Evolutionary conservation across 2,329 filamentous ascomycete species (phyloP).

Genomic region (Escovopsis sp.): DNA sequence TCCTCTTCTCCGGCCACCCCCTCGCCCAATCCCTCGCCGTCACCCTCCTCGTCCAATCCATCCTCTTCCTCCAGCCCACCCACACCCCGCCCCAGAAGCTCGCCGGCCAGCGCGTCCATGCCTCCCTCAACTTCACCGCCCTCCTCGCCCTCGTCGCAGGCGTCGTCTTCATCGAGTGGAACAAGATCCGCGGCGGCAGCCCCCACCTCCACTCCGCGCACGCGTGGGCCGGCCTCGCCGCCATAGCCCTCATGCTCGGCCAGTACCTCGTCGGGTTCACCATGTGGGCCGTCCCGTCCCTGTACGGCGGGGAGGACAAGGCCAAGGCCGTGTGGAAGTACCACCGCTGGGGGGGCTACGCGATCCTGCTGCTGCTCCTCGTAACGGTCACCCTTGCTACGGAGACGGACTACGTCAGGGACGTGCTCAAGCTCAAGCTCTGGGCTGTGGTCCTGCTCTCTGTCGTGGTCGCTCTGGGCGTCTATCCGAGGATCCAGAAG

Average conservation of each 20-base stretch:
- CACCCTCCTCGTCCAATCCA: constrained; percentile 61
- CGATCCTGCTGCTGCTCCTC: constrained; percentile 53
- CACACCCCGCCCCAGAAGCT: constrained; percentile 60
- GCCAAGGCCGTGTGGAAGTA: constrained; percentile 85
- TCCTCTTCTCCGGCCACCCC: constrained; percentile 80
- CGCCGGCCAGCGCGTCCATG: constrained; percentile 46
- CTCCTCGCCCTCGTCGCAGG: constrained; percentile 47
- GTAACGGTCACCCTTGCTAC: constrained; percentile 62
- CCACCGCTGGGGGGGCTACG: constrained; percentile 65
- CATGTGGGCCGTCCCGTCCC: constrained; percentile 57
- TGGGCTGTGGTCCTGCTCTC: constrained; percentile 59
- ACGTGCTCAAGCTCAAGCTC: constrained; percentile 53
- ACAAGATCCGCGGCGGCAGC: constrained; percentile 57
- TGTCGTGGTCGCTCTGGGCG: constrained; percentile 51
- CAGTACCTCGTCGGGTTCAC: constrained; percentile 72
- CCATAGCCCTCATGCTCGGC: constrained; percentile 51
- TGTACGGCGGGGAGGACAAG: constrained; percentile 66
- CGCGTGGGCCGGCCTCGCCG: constrained; percentile 65
- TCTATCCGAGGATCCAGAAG: constrained; percentile 66
- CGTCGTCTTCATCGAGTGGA: constrained; percentile 60
- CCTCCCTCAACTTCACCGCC: constrained; percentile 50
- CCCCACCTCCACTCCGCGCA: constrained; percentile 69
- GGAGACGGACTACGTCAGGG: constrained; percentile 57
- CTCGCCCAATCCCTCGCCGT: constrained; percentile 54
- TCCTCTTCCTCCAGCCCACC: constrained; percentile 79